Base-by-base conservation (phyloP, 2,329 filamentous ascomycete species). In the Neodidymelliopsis sp. region DNA sequence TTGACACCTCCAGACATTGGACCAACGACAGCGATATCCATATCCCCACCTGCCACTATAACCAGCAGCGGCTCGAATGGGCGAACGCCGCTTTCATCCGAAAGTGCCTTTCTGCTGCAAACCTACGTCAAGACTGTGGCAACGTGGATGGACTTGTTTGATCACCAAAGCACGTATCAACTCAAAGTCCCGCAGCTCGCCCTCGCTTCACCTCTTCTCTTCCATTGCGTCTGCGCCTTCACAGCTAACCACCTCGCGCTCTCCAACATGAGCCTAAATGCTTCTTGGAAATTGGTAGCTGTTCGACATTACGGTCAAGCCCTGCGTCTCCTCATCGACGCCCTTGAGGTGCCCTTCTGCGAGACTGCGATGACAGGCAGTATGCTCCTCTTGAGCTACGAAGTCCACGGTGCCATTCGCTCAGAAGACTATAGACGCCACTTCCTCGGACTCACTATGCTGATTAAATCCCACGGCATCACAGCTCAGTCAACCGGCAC, bases 101-200 rank as follows among this genome's bases (percentile, higher is more conserved):
- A 73, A 47, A 64, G 57, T 13, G 69, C 65, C 1, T 66, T 69
- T 18, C 57, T 73, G 1, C 49, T 72, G 1, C 61, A 71, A 37
- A 64, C 60, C 6, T 73, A 67, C 31, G 57, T 66, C 20, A 57
- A 61, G 7, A 71, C 65, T 3, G 64, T 73, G 9, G 69, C 67
- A 6, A 62, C 46, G 2, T 73, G 67, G 68, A 70, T 71, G 65
- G 69, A 71, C 31, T 45, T 71, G 2, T 67, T 72, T 45, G 68
- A 71, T 27, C 62, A 65, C 29, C 43, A 28, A 5, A 57, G 35
- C 25, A 69, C 67, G 4, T 72, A 71, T 35, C 67, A 72, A 38
- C 56, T 68, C 13, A 55, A 41, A 12, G 54, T 72, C 4, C 62
- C 65, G 3, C 64, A 60, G 12, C 55, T 67, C 4, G 63, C 57